Conservation (phyloP, 2,329 filamentous ascomycete species). For the Fusarium albidum region DNA sequence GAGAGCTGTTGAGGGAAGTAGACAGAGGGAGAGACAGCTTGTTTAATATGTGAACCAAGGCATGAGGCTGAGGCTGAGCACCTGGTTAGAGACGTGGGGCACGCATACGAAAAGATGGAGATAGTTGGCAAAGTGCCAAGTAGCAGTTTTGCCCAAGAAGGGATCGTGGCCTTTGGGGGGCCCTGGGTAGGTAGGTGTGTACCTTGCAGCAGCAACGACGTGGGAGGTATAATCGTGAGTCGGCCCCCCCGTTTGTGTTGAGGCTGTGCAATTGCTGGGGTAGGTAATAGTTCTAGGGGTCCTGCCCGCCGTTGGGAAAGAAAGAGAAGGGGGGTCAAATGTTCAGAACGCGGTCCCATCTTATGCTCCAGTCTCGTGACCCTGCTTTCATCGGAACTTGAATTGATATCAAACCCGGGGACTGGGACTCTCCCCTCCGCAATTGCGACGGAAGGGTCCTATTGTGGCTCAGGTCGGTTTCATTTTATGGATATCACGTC, state of each 20-base stretch:
- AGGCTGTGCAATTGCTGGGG: not conserved
- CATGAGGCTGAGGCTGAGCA: constrained; percentile 43
- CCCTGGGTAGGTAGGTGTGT: constrained; percentile 9
- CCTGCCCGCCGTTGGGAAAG: too few species aligned
- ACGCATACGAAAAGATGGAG: constrained; percentile 2
- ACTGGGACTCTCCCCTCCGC: too few species aligned
- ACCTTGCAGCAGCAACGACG: not conserved
- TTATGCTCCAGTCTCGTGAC: too few species aligned
- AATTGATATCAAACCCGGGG: too few species aligned
- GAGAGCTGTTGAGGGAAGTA: constrained; percentile 18
- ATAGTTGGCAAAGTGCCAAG: constrained; percentile 1
- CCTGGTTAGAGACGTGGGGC: constrained; percentile 28
- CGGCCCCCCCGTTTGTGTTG: not conserved
- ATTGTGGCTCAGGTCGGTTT: not conserved
- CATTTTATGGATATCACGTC: too few species aligned
- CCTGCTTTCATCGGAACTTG: too few species aligned
- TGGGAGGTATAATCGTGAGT: not conserved
- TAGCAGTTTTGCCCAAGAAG: constrained; percentile 11
- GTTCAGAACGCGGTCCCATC: too few species aligned
- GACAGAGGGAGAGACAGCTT: constrained; percentile 7
- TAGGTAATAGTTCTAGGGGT: too few species aligned
- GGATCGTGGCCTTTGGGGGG: not conserved
- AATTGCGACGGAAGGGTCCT: not conserved
- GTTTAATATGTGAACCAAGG: constrained; percentile 21
- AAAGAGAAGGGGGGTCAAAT: too few species aligned